Conservation (phyloP, 1,284 basidiomycete species). For the Veloboletus limbatus region DNA sequence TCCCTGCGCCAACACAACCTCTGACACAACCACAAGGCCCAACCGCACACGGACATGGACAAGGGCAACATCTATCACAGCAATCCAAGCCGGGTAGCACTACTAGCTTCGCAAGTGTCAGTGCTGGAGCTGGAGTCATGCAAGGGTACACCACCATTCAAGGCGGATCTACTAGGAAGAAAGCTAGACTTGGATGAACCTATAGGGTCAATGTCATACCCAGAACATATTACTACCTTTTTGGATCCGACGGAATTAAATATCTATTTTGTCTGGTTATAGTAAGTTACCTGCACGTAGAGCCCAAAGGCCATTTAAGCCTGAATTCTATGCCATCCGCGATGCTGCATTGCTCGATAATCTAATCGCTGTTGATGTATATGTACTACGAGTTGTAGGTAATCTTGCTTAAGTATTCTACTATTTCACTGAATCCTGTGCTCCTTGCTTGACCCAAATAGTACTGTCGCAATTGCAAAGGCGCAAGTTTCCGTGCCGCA, state of each 20-base stretch:
- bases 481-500: conserved; percentile 5
- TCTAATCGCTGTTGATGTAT: too few species aligned
- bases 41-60: conserved; percentile 37
- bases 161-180: conserved; percentile 42
- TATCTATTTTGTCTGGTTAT: too few species aligned
- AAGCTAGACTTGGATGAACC: conserved; percentile 43
- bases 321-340: too few species aligned
- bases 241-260: too few species aligned
- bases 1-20: conserved; percentile 42
- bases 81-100: conserved; percentile 49
- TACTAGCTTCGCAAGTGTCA: conserved; percentile 50
- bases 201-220: not conserved
- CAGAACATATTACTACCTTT: too few species aligned
- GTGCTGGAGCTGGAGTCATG: conserved; percentile 42
- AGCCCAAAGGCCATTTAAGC: too few species aligned
- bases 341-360: too few species aligned
- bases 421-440: conserved; percentile 20
- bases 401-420: conserved; percentile 11
- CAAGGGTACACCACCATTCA: conserved; percentile 35
- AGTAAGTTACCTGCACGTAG: too few species aligned
- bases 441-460: conserved; percentile 7
- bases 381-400: too few species aligned
- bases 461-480: conserved; percentile 7
- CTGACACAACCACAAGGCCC: conserved; percentile 39
- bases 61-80: conserved; percentile 40